Conservation (phyloP, 2,329 filamentous ascomycete species). For the Neoscytalidium dimidiatum region DNA sequence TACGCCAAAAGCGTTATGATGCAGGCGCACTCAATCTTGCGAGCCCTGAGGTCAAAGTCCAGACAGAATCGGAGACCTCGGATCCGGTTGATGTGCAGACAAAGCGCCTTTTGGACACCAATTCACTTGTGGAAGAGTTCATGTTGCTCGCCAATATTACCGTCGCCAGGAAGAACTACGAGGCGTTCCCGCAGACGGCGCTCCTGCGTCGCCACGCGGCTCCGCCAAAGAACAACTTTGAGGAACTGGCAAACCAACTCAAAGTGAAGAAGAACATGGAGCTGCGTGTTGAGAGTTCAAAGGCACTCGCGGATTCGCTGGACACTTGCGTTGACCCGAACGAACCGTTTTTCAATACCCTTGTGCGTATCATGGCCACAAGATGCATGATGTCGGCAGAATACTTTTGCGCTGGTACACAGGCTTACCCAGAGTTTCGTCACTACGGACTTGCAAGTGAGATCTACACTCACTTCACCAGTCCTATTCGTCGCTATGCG, state of each 20-base stretch:
- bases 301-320: conserved; percentile 89
- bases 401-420: conserved; percentile 94
- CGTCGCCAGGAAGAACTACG: conserved; percentile 86
- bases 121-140: conserved; percentile 97
- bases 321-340: conserved; percentile 76
- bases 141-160: conserved; percentile 98
- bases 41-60: conserved; percentile 95
- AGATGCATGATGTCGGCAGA: conserved; percentile 99
- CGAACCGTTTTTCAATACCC: conserved; percentile 97
- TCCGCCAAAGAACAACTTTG: conserved; percentile 94
- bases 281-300: conserved; percentile 81
- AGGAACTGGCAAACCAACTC: conserved; percentile 88
- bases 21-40: conserved; percentile 93
- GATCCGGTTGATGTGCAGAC: conserved; percentile 96
- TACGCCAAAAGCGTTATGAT: conserved; percentile 94
- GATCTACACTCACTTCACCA: conserved; percentile 99
- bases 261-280: conserved; percentile 82
- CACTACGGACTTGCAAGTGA: conserved; percentile 96
- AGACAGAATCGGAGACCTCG: conserved; percentile 92
- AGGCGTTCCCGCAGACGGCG: conserved; percentile 91
- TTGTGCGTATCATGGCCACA: conserved; percentile 95
- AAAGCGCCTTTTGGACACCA: conserved; percentile 90
- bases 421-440: conserved; percentile 89
- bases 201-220: conserved; percentile 89
- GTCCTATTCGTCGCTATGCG: conserved; percentile 95